phyloP scores from a whole-genome alignment of 768 basidiomycete genomes.

The Rhodocollybia butyracea region DNA sequence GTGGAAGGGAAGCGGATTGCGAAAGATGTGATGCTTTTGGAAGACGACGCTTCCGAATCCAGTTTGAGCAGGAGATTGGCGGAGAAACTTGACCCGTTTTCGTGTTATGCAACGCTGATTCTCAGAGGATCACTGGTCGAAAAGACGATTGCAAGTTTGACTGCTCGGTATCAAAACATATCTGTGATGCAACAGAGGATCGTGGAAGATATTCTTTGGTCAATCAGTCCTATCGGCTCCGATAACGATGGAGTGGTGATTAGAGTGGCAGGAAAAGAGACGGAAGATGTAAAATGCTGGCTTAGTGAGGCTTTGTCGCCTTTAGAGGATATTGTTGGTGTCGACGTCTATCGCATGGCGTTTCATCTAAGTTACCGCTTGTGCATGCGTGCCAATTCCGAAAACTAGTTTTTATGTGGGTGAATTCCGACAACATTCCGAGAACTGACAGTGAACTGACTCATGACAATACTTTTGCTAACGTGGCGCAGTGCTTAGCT shows the following conservation, averaged over 20 bases:
- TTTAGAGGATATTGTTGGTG: slow-evolving; percentile 54
- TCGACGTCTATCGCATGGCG: slow-evolving; percentile 60
- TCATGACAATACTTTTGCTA: too few species aligned
- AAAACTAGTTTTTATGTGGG: background rate
- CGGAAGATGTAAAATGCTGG: slow-evolving; percentile 74
- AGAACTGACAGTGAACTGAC: too few species aligned
- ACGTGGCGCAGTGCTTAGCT: too few species aligned
- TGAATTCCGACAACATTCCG: background rate
- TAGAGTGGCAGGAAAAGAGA: slow-evolving; percentile 72
- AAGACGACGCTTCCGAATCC: slow-evolving; percentile 33
- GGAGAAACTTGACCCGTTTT: slow-evolving; percentile 72
- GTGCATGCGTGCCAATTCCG: background rate
- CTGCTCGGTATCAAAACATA: slow-evolving; percentile 45
- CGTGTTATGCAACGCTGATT: slow-evolving; percentile 86
- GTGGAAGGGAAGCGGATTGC: slow-evolving; percentile 62
- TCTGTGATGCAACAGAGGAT: slow-evolving; percentile 59
- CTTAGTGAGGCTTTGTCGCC: slow-evolving; percentile 50
- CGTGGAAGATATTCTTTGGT: slow-evolving; percentile 78
- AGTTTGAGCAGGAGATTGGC: slow-evolving; percentile 45
- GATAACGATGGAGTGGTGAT: slow-evolving; percentile 52
- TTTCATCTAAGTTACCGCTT: slow-evolving; percentile 40
- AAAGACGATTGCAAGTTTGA: slow-evolving; percentile 45
- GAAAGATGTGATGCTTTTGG: slow-evolving; percentile 76
- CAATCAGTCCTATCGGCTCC: slow-evolving; percentile 52
- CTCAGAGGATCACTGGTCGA: slow-evolving; percentile 68